Base-by-base conservation (phyloP, 2,329 filamentous ascomycete species). In the Fusarium denticulatum region DNA sequence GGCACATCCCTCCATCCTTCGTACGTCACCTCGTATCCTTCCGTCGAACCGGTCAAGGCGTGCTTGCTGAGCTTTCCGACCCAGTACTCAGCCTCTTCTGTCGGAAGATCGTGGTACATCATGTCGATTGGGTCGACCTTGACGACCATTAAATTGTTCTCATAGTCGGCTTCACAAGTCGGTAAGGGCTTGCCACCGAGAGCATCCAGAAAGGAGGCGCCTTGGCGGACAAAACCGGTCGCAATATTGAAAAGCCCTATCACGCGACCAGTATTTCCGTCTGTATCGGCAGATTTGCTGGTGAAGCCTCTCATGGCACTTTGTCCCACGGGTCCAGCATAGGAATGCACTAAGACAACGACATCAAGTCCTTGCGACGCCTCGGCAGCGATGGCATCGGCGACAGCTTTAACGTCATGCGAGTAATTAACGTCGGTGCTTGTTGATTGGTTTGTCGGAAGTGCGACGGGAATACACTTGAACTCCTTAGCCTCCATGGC, bases 101-200 rank as follows among this genome's bases (percentile, higher is more conserved):
- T 74, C 0, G 85, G 80, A 1, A 88, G 65, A 74, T 89, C 86
- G 67, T 88, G 85, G 64, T 88, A 89, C 64, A 88, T 85, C 5
- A 88, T 69, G 11, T 86, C 78, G 12, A 81, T 71, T 0, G 84
- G 77, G 24, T 83, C 72, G 7, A 79, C 79, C 22, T 80, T 76
- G 9, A 88, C 60, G 2, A 82, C 81, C 3, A 83, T 83, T 46
- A 81, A 83, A 8, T 86, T 86, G 1, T 80, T 85, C 26, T 80
- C 79, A 3, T 69, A 73, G 53, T 87, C 82, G 2, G 80, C 74
- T 0, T 77, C 76, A 84, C 84, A 87, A 3, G 68, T 63, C 2
- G 86, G 85, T 1, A 85, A 85, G 0, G 85, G 84, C 18, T 75
- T 78, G 28, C 85, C 85, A 24, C 82, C 79, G 49, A 85, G 67